Percentiles rank a stretch among this genome's conserved stretches.
Conservation (phyloP, 2,329 filamentous ascomycete species). For the Pyricularia pennisetigena region DNA sequence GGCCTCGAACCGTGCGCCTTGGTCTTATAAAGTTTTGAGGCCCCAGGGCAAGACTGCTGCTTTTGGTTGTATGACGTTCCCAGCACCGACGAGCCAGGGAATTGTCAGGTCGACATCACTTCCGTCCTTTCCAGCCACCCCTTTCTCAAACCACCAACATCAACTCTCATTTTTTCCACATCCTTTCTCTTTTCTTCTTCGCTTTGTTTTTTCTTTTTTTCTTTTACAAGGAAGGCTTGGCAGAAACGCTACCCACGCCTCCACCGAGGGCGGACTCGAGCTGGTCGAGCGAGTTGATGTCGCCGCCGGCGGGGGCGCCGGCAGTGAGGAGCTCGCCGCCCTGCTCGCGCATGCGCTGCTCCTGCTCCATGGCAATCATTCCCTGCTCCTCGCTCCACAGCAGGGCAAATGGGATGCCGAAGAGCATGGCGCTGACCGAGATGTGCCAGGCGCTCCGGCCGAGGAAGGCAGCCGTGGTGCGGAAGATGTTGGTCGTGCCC, state of each 20-base stretch:
- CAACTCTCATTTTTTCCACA: neutral
- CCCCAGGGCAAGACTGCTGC: neutral
- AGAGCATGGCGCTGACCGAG: constrained; percentile 76
- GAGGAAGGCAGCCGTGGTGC: constrained; percentile 55
- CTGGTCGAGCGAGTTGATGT: constrained; percentile 20
- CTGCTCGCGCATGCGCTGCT: constrained; percentile 91
- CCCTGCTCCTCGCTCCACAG: constrained; percentile 95
- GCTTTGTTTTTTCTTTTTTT: constrained; percentile 4
- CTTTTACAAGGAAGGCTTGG: constrained; percentile 38
- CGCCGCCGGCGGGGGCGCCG: constrained; percentile 27
- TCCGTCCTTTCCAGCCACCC: neutral
- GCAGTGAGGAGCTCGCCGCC: constrained; percentile 61
- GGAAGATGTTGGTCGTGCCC: constrained; percentile 45
- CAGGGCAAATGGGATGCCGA: constrained; percentile 88
- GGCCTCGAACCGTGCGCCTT: neutral
- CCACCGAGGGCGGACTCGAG: constrained; percentile 38
- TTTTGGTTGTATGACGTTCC: neutral
- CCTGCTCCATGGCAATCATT: constrained; percentile 93
- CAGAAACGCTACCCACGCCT: constrained; percentile 28
- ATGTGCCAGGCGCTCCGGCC: constrained; percentile 88
- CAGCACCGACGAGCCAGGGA: neutral
- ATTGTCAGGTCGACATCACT: neutral
- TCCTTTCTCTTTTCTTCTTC: constrained; percentile 1
- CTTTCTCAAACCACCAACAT: neutral
- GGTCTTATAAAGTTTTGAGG: neutral